Evolutionary conservation across 2,329 filamentous ascomycete species (phyloP).

Genomic region (Trichophyton simii): DNA sequence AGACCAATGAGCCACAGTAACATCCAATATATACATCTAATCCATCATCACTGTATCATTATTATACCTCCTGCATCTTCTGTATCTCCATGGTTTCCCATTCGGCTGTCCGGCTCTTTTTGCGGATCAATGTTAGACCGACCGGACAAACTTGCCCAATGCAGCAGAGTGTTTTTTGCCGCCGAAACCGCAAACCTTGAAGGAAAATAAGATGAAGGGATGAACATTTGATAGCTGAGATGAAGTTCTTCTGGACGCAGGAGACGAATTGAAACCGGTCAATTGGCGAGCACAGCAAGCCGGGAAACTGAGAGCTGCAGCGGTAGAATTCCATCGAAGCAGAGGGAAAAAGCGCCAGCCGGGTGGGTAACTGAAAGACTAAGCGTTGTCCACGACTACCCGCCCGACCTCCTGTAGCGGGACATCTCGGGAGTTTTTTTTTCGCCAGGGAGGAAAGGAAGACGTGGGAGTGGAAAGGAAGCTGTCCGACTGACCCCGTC

Average conservation of each 20-base stretch:
- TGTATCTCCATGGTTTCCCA: too few relatives aligned
- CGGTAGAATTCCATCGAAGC: background rate
- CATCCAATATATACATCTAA: background rate
- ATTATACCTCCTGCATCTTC: background rate
- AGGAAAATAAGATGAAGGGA: background rate
- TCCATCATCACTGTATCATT: background rate
- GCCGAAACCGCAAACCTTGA: background rate
- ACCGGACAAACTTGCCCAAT: background rate
- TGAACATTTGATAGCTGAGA: too few relatives aligned
- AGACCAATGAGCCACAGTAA: background rate
- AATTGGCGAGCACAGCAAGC: background rate
- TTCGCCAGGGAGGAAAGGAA: background rate
- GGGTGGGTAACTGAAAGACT: background rate
- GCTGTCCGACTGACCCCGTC: background rate
- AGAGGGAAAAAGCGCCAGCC: background rate
- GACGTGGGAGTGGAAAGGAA: background rate
- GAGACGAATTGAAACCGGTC: background rate
- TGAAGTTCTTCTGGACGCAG: too few relatives aligned
- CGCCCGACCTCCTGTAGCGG: background rate
- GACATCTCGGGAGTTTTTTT: background rate
- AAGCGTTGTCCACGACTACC: background rate
- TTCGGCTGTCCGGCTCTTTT: background rate
- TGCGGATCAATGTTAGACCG: background rate
- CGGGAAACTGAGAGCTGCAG: background rate
- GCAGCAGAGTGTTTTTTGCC: slow-evolving; percentile 4